These are phyloP conservation scores for Elongisporangium anandrum DNA, from an alignment of 352 stramenopile genomes.

Conservation along the genomic window DNA sequence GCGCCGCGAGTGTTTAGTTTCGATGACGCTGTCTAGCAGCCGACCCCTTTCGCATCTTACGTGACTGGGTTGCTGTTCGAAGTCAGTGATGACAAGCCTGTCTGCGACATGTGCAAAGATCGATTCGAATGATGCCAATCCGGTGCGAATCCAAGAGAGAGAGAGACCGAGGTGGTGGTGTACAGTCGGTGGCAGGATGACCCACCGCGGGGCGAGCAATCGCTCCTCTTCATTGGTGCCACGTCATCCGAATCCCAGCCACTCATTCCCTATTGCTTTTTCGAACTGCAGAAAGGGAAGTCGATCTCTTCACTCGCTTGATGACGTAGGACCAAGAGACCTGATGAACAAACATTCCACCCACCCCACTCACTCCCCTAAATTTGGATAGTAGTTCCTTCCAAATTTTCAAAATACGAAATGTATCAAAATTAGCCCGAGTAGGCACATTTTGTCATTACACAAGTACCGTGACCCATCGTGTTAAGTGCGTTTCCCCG, in stretches of 20 bases:
- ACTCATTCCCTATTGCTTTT: background rate
- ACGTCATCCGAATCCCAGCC: background rate
- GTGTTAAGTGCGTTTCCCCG: background rate
- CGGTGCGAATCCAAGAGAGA: background rate
- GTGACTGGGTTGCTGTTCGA: background rate
- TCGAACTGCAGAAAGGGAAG: no score
- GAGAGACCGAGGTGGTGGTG: background rate
- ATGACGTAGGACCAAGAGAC: background rate
- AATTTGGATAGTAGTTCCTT: background rate
- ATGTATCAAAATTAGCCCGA: background rate
- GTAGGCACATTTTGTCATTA: background rate
- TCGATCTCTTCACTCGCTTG: background rate
- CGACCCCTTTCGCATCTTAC: background rate
- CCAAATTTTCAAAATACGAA: no score
- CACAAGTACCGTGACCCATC: background rate
- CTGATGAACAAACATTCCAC: background rate
- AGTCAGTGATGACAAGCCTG: background rate
- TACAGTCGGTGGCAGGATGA: slow-evolving; percentile 8
- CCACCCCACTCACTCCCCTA: background rate
- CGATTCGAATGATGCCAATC: background rate
- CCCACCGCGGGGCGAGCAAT: background rate
- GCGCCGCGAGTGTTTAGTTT: background rate
- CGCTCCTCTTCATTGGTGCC: background rate
- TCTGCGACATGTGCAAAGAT: background rate
- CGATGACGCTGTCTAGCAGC: background rate